Evolutionary conservation across 345 rosid genomes (phyloP).

Genomic region (Ceriops zippeliana): DNA sequence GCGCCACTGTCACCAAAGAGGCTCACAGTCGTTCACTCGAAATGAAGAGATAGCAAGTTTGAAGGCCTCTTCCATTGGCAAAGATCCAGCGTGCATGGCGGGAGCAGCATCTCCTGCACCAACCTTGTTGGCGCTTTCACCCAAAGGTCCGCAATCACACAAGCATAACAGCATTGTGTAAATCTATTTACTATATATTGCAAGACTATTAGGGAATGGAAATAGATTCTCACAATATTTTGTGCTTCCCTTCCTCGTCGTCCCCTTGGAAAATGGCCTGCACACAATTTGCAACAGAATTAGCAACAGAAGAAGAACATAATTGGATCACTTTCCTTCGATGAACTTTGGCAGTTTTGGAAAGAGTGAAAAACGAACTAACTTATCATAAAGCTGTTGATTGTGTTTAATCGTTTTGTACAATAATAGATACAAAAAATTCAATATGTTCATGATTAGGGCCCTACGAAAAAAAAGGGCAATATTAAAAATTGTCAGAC

Average conservation of each 20-base stretch:
- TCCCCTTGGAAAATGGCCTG: slow-evolving; percentile 75
- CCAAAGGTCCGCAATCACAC: slow-evolving; percentile 55
- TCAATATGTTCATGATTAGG: no score
- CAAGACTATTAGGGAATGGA: slow-evolving; percentile 5
- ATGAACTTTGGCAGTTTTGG: no score
- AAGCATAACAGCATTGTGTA: slow-evolving; percentile 1
- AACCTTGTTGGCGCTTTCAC: slow-evolving; percentile 62
- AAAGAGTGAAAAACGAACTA: no score
- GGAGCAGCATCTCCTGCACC: slow-evolving; percentile 68
- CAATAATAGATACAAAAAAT: no score
- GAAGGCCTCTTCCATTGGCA: slow-evolving; percentile 65
- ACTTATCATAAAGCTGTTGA: no score
- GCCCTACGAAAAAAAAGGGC: no score
- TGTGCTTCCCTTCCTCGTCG: slow-evolving; percentile 82
- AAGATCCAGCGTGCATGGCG: slow-evolving; percentile 51
- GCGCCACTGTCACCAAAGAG: slow-evolving; percentile 24
- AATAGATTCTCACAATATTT: slow-evolving; percentile 44
- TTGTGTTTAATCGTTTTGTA: no score
- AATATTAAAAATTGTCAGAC: no score
- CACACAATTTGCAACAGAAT: slow-evolving; percentile 3
- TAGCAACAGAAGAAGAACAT: slow-evolving; percentile 11
- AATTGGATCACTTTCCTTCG: background rate
- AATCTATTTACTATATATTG: background rate
- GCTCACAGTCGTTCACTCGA: slow-evolving; percentile 59
- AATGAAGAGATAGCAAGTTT: slow-evolving; percentile 61